These are phyloP conservation scores for Trichoderma polysporum DNA, from an alignment of 2,329 filamentous ascomycete species.

Conservation along the genomic window DNA sequence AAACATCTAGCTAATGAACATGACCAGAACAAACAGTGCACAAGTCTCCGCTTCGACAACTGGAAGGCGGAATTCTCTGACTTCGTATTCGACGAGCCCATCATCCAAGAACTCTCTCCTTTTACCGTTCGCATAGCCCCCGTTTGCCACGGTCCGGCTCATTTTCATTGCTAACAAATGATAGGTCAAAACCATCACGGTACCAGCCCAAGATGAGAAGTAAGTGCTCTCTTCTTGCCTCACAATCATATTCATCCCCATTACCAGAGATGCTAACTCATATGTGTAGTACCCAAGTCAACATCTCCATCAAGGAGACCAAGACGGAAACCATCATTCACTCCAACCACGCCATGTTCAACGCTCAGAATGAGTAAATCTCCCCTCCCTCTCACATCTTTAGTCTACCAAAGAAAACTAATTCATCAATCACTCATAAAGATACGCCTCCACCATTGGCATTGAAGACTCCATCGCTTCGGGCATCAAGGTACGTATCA, in stretches of 20 bases:
- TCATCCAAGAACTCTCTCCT: slow-evolving; percentile 17
- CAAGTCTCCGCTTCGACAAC: slow-evolving; percentile 19
- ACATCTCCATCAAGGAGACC: slow-evolving; percentile 15
- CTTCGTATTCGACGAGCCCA: slow-evolving; percentile 18
- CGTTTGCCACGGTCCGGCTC: too few species aligned
- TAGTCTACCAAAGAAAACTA: neutral
- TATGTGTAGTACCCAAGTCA: slow-evolving; percentile 2
- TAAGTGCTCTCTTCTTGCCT: neutral
- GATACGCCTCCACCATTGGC: slow-evolving; percentile 2
- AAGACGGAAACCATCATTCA: slow-evolving; percentile 14
- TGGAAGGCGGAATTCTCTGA: slow-evolving; percentile 16
- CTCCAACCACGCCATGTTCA: slow-evolving; percentile 14
- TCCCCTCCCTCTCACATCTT: neutral
- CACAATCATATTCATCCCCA: neutral
- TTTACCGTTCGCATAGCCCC: slow-evolving; percentile 1
- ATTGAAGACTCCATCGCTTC: neutral
- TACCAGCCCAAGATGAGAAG: slow-evolving; percentile 14
- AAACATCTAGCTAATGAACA: neutral
- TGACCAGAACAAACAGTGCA: slow-evolving; percentile 16
- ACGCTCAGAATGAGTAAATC: slow-evolving; percentile 13
- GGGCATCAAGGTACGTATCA: neutral
- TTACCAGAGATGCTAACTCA: neutral
- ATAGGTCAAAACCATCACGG: slow-evolving; percentile 13
- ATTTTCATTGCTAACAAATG: neutral
- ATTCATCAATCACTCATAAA: neutral